A percentile compares a stretch with the other conserved stretches of the same genome.
Conservation (phyloP, 345 rosid genomes). For the Populus tremula region DNA sequence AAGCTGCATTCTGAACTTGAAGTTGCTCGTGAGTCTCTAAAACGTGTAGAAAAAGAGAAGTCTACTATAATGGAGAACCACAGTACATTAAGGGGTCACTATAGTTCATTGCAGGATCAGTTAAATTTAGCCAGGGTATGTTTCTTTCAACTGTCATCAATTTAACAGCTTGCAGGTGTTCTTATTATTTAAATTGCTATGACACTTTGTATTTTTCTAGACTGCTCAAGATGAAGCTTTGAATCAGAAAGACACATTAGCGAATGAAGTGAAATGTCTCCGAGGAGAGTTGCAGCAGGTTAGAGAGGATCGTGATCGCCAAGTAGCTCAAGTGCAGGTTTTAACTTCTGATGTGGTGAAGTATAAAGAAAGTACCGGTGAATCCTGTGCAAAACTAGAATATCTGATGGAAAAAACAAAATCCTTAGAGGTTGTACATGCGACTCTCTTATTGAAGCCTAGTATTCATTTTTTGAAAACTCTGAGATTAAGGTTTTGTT, state of each 20-base stretch:
- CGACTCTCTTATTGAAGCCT: background rate
- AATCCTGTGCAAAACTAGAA: conserved; percentile 64
- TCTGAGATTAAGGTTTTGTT: conserved; percentile 9
- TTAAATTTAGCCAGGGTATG: conserved; percentile 64
- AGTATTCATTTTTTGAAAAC: background rate
- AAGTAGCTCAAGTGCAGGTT: conserved; percentile 50
- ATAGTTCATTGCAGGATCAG: conserved; percentile 77
- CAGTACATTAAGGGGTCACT: conserved; percentile 77
- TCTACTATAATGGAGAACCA: conserved; percentile 74
- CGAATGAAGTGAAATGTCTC: conserved; percentile 61
- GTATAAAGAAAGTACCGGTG: conserved; percentile 69
- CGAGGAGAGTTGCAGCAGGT: conserved; percentile 79
- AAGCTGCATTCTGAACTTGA: conserved; percentile 70
- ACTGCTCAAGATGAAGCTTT: conserved; percentile 71
- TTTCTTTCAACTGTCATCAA: background rate
- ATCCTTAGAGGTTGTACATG: conserved; percentile 67
- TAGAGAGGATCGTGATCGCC: conserved; percentile 85
- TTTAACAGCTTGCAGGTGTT: background rate
- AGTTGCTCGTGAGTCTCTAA: conserved; percentile 50
- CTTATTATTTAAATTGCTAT: background rate
- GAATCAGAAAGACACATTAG: conserved; percentile 58
- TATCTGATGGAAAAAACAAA: conserved; percentile 52
- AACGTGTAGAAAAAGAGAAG: conserved; percentile 76
- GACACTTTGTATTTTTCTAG: conserved; percentile 30
- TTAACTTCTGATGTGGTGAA: conserved; percentile 54